These are phyloP conservation scores for Discostella stelligera DNA, from an alignment of 352 stramenopile genomes.

Conservation along the genomic window DNA sequence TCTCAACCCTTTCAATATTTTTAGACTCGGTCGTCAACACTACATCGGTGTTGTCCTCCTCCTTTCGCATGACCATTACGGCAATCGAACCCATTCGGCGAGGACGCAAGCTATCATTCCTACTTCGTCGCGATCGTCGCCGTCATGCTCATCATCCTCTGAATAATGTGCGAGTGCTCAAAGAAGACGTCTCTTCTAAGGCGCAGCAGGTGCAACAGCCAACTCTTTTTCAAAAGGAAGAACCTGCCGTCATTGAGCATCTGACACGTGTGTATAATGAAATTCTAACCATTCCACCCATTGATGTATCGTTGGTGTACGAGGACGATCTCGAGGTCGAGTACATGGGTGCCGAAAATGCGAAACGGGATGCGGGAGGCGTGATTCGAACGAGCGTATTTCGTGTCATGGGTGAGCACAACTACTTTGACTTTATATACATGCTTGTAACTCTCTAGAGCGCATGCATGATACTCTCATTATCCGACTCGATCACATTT, in stretches of 20 bases:
- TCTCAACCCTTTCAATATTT: background rate
- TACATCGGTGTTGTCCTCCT: conserved; percentile 33
- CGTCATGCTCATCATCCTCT: conserved; percentile 10
- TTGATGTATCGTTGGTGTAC: conserved; percentile 25
- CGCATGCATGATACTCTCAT: too few relatives aligned
- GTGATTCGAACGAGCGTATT: conserved; percentile 28
- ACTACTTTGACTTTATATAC: background rate
- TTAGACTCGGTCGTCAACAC: background rate
- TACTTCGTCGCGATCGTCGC: background rate
- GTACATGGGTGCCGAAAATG: background rate
- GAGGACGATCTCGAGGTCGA: conserved; percentile 31
- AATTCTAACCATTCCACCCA: conserved; percentile 17
- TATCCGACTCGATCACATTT: too few relatives aligned
- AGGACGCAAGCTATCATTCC: background rate
- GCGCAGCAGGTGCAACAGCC: background rate
- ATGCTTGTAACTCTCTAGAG: background rate
- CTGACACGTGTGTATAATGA: conserved; percentile 23
- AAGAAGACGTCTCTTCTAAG: background rate
- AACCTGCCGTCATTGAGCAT: conserved; percentile 26
- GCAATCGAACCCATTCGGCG: conserved; percentile 17
- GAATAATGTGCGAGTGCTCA: conserved; percentile 1
- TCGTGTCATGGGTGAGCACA: conserved; percentile 39
- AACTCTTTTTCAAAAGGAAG: conserved; percentile 23
- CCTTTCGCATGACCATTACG: conserved; percentile 38
- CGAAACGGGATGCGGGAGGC: conserved; percentile 4